Evolutionary conservation across 2,329 filamentous ascomycete species (phyloP), one percentile per base, ranked within the genome.

Genomic region (Cytospora mali): DNA sequence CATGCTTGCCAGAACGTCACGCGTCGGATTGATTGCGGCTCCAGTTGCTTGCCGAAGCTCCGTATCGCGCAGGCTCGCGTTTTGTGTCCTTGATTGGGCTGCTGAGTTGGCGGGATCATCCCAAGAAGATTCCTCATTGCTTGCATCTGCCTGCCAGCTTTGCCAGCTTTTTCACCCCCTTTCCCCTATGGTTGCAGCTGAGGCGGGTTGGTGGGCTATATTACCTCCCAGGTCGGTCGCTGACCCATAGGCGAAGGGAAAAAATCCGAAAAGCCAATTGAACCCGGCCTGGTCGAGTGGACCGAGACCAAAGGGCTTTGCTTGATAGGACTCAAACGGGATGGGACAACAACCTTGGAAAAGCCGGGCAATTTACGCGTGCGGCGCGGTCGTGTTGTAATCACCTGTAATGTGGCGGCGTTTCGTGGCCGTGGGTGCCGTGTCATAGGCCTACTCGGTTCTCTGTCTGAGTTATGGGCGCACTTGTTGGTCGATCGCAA

Each of bases 31-130:
- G 13, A 46, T 60, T 48, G 53, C 57, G 57, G 50, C 53, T 42
- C 58, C 42, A 23, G 9, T 5, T 46, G n/a, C 4, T 11, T 28
- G 3, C 50, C 50, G 49, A 27, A 39, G n/a, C 16, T 18, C 58
- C 39, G 58, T 60, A 35, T 49, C 55, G 61, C 48, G 61, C 28
- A 53, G 42, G 42, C 16, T 64, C 62, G 62, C 62, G 62, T 64
- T 29, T 50, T 25, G 55, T n/a, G 59, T 28, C 62, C 16, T 16
- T 62, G 59, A 64, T 62, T 64, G 59, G 59, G 52, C 50, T 49
- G 28, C 11, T 39, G 23, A 10, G 39, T 28, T 35, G 18, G 55
- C 46, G 35, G 55, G 42, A 49, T 58, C 55, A 58, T 58, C 55
- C 55, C 23, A 50, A 58, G 46, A n/a, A n/a, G n/a, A n/a, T 51